Evolutionary conservation across 2,329 filamentous ascomycete species (phyloP), one percentile per base, ranked within the genome.

Genomic region (Anisogramma anomala): DNA sequence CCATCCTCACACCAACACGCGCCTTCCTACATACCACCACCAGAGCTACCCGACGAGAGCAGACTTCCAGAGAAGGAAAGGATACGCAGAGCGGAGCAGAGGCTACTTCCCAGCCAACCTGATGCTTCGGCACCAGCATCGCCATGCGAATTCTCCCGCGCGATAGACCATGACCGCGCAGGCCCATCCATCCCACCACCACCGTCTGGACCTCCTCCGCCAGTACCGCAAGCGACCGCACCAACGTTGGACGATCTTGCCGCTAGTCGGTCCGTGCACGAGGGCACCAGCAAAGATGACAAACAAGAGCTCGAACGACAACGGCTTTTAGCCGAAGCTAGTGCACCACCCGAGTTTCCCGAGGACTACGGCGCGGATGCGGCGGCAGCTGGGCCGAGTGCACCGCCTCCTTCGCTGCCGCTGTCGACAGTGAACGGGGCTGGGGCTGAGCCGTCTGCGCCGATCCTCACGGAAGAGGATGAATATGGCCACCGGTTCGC

Each of bases 11-110:
- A 18, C 6, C 15, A n/a, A 27, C 7, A 73, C 37, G 59, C 69
- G 41, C 58, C 59, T 1, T 44, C 54, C 20, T 70, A 74, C 50
- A 56, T 79, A 13, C 74, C 78, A 22, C 73, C 74, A 4, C 78
- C 81, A n/a, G 65, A 72, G 22, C 51, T 79, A 14, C 64, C 68
- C 9, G 63, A 71, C 10, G 77, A 85, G 41, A 72, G 73, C 45
- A 69, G 65, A 4, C 63, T 87, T 23, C 77, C 81, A 10, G 91
- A 96, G 49, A 95, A 95, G 59, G 81, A 93, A 45, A 78, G 80
- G 36, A 63, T 91, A 44, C 75, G 80, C 34, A 75, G 76, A 44
- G 86, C 85, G 30, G 88, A 95, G 61, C 74, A 81, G 50, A 74
- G 79, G 34, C 64, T 95, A 4, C 62, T 95, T 17, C 89, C 89